Percentiles rank a stretch among this genome's conserved stretches.
These are phyloP conservation scores for Fusarium sp. DNA, from an alignment of 2,329 filamentous ascomycete species.

Conservation along the genomic window DNA sequence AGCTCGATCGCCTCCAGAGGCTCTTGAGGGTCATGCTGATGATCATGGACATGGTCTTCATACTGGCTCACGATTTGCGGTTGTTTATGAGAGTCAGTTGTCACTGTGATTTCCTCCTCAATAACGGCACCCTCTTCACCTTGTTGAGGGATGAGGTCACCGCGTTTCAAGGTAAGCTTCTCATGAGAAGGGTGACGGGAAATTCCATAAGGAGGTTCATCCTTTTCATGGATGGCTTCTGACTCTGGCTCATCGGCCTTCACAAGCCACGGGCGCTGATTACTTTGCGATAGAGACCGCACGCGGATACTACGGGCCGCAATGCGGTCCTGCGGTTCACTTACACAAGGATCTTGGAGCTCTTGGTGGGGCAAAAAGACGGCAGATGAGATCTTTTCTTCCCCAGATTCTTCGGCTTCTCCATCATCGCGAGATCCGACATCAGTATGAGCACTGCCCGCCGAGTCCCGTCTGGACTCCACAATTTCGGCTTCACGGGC, in stretches of 20 bases:
- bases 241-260: conserved; percentile 63
- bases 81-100: conserved; percentile 43
- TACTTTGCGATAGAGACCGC: conserved; percentile 53
- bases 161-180: conserved; percentile 39
- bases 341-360: conserved; percentile 49
- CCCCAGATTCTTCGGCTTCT: conserved; percentile 69
- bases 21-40: conserved; percentile 60
- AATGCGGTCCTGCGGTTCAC: conserved; percentile 46
- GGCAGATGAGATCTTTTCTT: conserved; percentile 88
- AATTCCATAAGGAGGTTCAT: conserved; percentile 34
- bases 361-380: conserved; percentile 82
- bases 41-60: conserved; percentile 61
- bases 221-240: conserved; percentile 41
- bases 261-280: conserved; percentile 63
- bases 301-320: conserved; percentile 59
- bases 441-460: conserved; percentile 49
- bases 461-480: conserved; percentile 50
- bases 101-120: conserved; percentile 55
- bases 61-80: conserved; percentile 53
- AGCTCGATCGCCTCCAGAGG: conserved; percentile 93
- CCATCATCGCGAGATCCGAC: conserved; percentile 48
- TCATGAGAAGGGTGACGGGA: conserved; percentile 45
- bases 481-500: conserved; percentile 41
- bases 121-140: conserved; percentile 52
- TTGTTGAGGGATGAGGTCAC: conserved; percentile 47